Evolutionary conservation across 129 eudicot genomes (phyloP).

Genomic region (Erigeron canadensis): DNA sequence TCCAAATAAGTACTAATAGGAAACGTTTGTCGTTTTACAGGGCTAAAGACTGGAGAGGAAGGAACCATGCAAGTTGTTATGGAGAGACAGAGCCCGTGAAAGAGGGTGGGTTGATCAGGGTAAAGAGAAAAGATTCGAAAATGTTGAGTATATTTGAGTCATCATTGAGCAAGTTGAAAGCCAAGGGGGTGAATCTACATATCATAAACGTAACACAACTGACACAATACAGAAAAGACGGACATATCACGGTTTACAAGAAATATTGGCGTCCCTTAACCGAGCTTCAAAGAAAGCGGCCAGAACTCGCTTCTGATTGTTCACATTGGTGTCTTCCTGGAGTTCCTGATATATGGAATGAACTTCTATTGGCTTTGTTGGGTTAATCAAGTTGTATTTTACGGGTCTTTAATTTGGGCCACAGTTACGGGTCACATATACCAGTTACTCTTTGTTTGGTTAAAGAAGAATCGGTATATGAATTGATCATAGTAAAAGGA

Average conservation of each 20-base stretch:
- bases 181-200: not conserved
- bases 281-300: not conserved
- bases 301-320: constrained; percentile 11
- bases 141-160: constrained; percentile 15
- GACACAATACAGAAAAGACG: constrained; percentile 4
- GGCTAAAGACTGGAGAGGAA: constrained; percentile 25
- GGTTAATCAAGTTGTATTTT: too few species aligned
- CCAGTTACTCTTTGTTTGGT: too few species aligned
- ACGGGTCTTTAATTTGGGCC: too few species aligned
- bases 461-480: too few species aligned
- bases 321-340: constrained; percentile 28
- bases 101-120: not conserved
- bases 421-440: too few species aligned
- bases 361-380: constrained; percentile 11
- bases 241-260: not conserved
- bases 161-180: not conserved
- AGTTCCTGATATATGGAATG: constrained; percentile 27
- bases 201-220: not conserved
- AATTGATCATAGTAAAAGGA: too few species aligned
- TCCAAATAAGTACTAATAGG: not conserved
- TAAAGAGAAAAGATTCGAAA: not conserved
- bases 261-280: not conserved
- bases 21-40: not conserved
- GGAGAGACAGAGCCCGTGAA: constrained; percentile 15
- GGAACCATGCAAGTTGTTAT: not conserved